Percentiles rank a stretch among this genome's conserved stretches.
phyloP scores from a whole-genome alignment of 495 filamentous ascomycete genomes.

The Mytilinidion resinicola region DNA sequence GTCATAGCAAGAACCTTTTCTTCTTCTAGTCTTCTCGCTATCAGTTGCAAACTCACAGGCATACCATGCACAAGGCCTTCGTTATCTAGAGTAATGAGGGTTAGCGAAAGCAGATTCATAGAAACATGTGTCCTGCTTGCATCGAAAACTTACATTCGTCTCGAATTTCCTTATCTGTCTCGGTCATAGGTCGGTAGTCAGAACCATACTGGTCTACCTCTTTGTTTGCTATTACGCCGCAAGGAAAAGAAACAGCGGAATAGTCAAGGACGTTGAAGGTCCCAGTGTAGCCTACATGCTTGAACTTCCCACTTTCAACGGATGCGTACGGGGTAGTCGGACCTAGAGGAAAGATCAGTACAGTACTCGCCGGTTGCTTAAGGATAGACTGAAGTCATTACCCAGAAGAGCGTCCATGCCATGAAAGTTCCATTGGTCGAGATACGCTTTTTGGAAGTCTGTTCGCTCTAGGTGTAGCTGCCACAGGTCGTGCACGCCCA shows the following conservation, averaged over 20 bases:
- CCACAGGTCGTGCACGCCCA: conserved; percentile 34
- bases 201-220: conserved; percentile 22
- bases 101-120: not conserved
- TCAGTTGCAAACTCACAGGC: conserved; percentile 48
- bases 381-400: not conserved
- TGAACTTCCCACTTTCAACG: conserved; percentile 29
- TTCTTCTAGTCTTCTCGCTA: conserved; percentile 47
- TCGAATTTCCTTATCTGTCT: conserved; percentile 18
- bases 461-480: conserved; percentile 34
- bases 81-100: conserved; percentile 42
- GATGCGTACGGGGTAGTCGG: conserved; percentile 33
- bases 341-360: conserved; percentile 5
- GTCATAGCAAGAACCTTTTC: conserved; percentile 42
- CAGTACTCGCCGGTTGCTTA: too few relatives aligned
- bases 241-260: conserved; percentile 30
- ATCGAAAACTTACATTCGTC: conserved; percentile 17
- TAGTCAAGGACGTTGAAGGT: conserved; percentile 37
- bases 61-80: conserved; percentile 49
- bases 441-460: conserved; percentile 30
- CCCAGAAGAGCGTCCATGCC: conserved; percentile 33
- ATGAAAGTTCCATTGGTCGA: conserved; percentile 31
- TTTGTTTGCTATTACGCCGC: conserved; percentile 26
- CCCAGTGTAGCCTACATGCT: conserved; percentile 34
- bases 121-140: not conserved
- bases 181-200: conserved; percentile 13